Percentiles rank a stretch among this genome's conserved stretches.
Conservation (phyloP, 768 basidiomycete species). For the Tricholoma terreum region DNA sequence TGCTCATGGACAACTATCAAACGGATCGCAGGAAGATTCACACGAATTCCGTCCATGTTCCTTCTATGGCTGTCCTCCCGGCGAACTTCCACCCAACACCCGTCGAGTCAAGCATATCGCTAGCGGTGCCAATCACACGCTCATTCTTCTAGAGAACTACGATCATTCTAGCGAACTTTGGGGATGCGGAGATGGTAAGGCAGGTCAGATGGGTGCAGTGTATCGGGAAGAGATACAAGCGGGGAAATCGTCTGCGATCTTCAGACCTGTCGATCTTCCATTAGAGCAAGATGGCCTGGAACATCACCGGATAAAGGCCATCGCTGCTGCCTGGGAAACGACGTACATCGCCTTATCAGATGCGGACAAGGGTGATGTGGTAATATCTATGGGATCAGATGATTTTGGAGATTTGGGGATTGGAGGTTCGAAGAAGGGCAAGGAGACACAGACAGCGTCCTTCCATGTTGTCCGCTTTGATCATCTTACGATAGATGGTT, state of each 20-base stretch:
- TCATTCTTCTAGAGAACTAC: conserved; percentile 53
- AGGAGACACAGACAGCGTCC: conserved; percentile 16
- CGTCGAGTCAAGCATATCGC: conserved; percentile 48
- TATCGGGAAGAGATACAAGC: conserved; percentile 21
- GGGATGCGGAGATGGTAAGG: conserved; percentile 70
- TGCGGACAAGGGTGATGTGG: conserved; percentile 40
- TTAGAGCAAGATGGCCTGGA: conserved; percentile 32
- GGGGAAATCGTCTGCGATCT: conserved; percentile 30
- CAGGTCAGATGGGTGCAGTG: conserved; percentile 67
- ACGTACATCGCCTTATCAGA: conserved; percentile 64
- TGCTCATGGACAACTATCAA: conserved; percentile 51
- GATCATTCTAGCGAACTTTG: conserved; percentile 44
- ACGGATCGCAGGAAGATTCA: conserved; percentile 43
- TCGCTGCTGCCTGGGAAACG: conserved; percentile 83
- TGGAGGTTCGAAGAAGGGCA: conserved; percentile 27
- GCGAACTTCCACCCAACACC: conserved; percentile 28
- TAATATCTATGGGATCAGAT: conserved; percentile 81
- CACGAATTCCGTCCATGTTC: conserved; percentile 39
- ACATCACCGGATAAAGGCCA: conserved; percentile 42
- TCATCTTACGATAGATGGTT: conserved; percentile 31
- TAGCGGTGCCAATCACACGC: conserved; percentile 77
- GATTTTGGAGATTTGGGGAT: conserved; percentile 82
- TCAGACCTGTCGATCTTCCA: conserved; percentile 46
- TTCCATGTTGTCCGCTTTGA: conserved; percentile 44
- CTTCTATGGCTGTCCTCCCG: conserved; percentile 30